Evolutionary conservation across 345 rosid species (phyloP), one percentile per base, ranked within the genome.

Genomic region (Noccaea caerulescens): DNA sequence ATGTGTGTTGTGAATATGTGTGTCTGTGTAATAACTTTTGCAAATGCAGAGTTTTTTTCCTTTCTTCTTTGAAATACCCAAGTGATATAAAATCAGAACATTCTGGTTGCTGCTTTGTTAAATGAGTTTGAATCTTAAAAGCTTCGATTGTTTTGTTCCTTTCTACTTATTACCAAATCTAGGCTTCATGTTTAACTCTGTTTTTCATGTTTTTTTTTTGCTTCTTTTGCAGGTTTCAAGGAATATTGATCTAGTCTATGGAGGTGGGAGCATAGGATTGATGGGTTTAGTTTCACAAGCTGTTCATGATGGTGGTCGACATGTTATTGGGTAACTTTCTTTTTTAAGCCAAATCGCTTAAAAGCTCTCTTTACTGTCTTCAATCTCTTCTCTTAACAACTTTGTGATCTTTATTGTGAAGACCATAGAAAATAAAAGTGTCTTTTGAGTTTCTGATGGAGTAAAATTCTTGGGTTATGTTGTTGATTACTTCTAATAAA

Each of bases 221-320:
- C 8, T 73, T 58, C 66, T 23, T 36, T 8, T 77, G 82, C 75
- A 95, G 99, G 99, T 95, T 47, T 85, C 93, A 66, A 90, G 88
- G 88, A 92, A 87, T 83, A 92, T 92, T 85, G 98, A 95, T 86
- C 77, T 95, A 73, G 99, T 95, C 68, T 91, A 95, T 79, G 99
- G 99, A 83, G 99, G 99, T 39, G 99, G 99, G 10, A 95, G 99
- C 82, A 92, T 95, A 78, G 99, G 99, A 60, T 85, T 95, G 76
- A 95, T 95, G 99, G 99, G 99, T 69, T 77, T 92, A 80, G 86
- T 95, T 72, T 95, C 99, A 54, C 98, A 95, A 83, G 97, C 98
- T 68, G 99, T 95, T 86, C 98, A 95, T 79, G 89, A 95, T 79
- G 99, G 99, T 34, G 99, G 99, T 80, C 90, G 99, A 81, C 99